A percentile compares a stretch with the other conserved stretches of the same genome.
Conservation (phyloP, 2,329 filamentous ascomycete species). For the Trichoderma simmonsii region DNA sequence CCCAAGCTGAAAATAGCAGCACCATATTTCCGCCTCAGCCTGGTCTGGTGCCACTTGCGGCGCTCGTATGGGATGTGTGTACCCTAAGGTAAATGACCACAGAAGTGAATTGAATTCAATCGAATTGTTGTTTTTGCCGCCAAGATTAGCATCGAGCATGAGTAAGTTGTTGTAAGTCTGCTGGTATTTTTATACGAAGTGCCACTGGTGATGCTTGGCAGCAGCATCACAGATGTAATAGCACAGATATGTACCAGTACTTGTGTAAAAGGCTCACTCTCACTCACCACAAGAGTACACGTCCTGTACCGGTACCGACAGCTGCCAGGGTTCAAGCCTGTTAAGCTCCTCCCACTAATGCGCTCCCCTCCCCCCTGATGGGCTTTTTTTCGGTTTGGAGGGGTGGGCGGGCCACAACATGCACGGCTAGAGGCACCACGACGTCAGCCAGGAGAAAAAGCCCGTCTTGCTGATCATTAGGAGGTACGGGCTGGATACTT, state of each 20-base stretch:
- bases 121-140: background rate
- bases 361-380: slow-evolving; percentile 3
- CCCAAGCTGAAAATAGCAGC: slow-evolving; percentile 19
- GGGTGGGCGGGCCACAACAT: background rate
- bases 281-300: background rate
- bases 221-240: background rate
- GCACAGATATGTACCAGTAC: background rate
- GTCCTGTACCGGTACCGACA: background rate
- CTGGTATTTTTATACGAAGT: background rate
- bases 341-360: background rate
- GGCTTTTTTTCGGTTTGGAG: slow-evolving; percentile 3
- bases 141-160: background rate
- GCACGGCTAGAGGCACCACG: slow-evolving; percentile 6
- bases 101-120: background rate
- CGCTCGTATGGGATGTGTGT: background rate
- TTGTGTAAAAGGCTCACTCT: background rate
- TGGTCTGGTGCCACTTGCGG: background rate
- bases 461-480: background rate
- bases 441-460: slow-evolving; percentile 16
- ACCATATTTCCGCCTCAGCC: slow-evolving; percentile 12
- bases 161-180: background rate
- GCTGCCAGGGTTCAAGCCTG: background rate
- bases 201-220: background rate
- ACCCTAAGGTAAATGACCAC: background rate
- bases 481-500: slow-evolving; percentile 1